phyloP scores from a whole-genome alignment of 1,284 basidiomycete genomes.

The Boletellus deceptivus region DNA sequence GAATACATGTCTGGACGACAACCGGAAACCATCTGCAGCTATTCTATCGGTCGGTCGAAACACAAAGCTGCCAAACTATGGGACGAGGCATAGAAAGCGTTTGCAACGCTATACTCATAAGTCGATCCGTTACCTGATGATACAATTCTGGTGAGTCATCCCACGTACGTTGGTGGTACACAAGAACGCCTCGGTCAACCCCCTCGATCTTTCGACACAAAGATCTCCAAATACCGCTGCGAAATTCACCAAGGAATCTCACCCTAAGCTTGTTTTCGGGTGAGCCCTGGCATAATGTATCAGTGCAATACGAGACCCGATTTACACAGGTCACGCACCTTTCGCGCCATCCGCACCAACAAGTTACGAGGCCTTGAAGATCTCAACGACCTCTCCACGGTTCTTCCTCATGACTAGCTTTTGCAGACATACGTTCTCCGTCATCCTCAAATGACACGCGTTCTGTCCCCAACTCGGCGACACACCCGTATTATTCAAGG shows the following conservation, averaged over 20 bases:
- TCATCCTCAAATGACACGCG: slow-evolving; percentile 35
- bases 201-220: no score
- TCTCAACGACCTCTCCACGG: slow-evolving; percentile 14
- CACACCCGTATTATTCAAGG: slow-evolving; percentile 25
- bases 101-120: no score
- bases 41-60: slow-evolving; percentile 22
- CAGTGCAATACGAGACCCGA: no score
- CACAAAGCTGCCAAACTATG: background rate
- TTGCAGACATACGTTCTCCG: slow-evolving; percentile 24
- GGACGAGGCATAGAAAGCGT: no score
- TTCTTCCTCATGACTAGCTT: slow-evolving; percentile 20
- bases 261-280: slow-evolving; percentile 45
- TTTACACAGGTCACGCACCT: background rate
- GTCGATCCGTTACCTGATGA: no score
- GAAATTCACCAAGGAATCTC: slow-evolving; percentile 42
- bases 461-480: slow-evolving; percentile 33
- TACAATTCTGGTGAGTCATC: slow-evolving; percentile 20
- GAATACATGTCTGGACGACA: slow-evolving; percentile 16
- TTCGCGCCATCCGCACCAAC: slow-evolving; percentile 41
- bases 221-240: no score
- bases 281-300: slow-evolving; percentile 13
- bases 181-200: no score
- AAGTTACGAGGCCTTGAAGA: slow-evolving; percentile 29
- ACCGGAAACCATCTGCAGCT: slow-evolving; percentile 34
- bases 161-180: no score